Conservation (phyloP, 176 grass and related monocot species). For the Coix lacrymajobi region DNA sequence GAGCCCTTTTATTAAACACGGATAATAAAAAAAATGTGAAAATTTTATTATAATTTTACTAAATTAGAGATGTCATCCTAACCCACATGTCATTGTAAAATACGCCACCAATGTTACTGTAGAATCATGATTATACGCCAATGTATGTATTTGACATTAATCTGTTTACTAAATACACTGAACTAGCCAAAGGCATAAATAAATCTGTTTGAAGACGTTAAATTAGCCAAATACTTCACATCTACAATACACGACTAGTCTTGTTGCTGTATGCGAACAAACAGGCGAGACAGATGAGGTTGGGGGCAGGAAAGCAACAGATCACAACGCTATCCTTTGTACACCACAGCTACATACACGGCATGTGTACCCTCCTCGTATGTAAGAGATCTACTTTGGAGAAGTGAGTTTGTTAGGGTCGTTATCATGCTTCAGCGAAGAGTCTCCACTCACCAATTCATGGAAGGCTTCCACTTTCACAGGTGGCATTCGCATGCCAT, state of each 20-base stretch:
- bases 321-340: slow-evolving; percentile 10
- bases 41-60: too few relatives aligned
- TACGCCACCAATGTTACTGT: too few relatives aligned
- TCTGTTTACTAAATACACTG: neutral
- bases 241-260: neutral
- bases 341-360: slow-evolving; percentile 11
- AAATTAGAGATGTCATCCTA: too few relatives aligned
- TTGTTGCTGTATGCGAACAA: neutral
- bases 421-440: slow-evolving; percentile 52
- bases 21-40: too few relatives aligned
- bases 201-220: neutral
- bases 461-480: slow-evolving; percentile 91
- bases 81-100: too few relatives aligned
- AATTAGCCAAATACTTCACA: neutral
- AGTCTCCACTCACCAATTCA: slow-evolving; percentile 71
- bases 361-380: neutral
- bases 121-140: too few relatives aligned
- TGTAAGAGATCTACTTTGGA: slow-evolving; percentile 44
- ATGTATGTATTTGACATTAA: neutral
- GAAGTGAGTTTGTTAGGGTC: slow-evolving; percentile 72
- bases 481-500: slow-evolving; percentile 57
- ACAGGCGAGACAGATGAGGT: neutral
- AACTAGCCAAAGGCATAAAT: too few relatives aligned
- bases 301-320: neutral
- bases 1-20: too few relatives aligned